Base-by-base conservation (phyloP, 1,139 yeast species). In the Pneumocystis murina region DNA sequence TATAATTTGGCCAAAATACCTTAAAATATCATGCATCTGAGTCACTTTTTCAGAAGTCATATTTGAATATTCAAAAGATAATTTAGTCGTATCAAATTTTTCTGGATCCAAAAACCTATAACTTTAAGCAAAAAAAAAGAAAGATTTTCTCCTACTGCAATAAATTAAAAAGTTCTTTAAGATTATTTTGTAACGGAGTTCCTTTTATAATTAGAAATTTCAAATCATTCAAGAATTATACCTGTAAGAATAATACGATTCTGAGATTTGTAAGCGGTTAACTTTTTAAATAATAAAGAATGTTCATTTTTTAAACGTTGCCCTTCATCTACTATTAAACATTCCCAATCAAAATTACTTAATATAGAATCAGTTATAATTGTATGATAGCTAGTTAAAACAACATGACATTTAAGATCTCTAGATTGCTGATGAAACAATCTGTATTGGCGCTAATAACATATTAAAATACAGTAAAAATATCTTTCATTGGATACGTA, bases 301-400 rank as follows among this genome's bases (percentile, higher is more conserved):
- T 82, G 85, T 1, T 88, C 79, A 73, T 87, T 87, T 72, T 87
- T 87, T 87, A 87, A 84, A 75, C 95, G 81, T 73, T 87, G 95
- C 70, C 95, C 95, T 76, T 87, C 95, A 76, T 87, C 95, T 68
- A 87, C 87, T 66, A 87, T 85, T 90, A 87, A 86, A 73, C 86
- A 91, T 55, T 85, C 85, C 90, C 92, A 87, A 70, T 81, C 84
- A 64, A 84, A 79, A 69, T 84, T 84, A 8, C 87, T 77, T 65
- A 87, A 76, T 43, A 86, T 74, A 5, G 86, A 84, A 71, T 87
- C 95, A 69, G 84, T 84, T 68, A 86, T 85, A 69, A 87, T 81
- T 70, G 86, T 86, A 74, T 86, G 94, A 72, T 84, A 87, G 14
- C 95, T 87, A 1, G 95, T 86, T 68, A 87, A 78, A 61, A 87